phyloP scores from a whole-genome alignment of 352 stramenopile genomes.

The Pythium aquatile region DNA sequence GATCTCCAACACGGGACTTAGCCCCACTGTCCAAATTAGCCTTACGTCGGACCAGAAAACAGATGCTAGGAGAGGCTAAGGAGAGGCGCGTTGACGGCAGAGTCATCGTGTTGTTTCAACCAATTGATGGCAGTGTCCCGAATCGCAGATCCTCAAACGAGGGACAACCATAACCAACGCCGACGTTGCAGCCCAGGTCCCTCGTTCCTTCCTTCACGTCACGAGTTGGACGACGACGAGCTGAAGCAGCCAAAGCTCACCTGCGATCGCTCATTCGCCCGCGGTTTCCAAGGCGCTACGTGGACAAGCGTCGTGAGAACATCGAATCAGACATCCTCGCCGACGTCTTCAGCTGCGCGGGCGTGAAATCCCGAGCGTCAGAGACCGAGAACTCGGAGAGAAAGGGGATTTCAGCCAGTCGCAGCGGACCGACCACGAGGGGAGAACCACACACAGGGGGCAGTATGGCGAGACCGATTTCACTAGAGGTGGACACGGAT shows the following conservation, averaged over 20 bases:
- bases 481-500: constrained; percentile 47
- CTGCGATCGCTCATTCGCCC: background rate
- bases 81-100: background rate
- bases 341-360: background rate
- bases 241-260: constrained; percentile 9
- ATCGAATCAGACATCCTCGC: background rate
- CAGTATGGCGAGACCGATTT: constrained; percentile 28
- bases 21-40: background rate
- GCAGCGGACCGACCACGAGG: background rate
- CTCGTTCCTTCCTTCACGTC: constrained; percentile 28
- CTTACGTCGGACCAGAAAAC: background rate
- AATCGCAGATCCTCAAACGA: constrained; percentile 5
- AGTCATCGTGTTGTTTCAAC: constrained; percentile 15
- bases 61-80: background rate
- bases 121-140: constrained; percentile 20
- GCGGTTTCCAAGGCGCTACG: background rate
- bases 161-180: constrained; percentile 29
- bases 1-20: constrained; percentile 14
- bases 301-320: background rate
- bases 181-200: constrained; percentile 10
- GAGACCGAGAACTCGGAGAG: background rate
- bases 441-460: background rate
- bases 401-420: background rate
- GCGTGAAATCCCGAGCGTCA: background rate
- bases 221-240: constrained; percentile 19